Percentiles rank a stretch among this genome's conserved stretches.
These are phyloP conservation scores for Fusarium sp. DNA, from an alignment of 2,329 filamentous ascomycete species.

Conservation along the genomic window DNA sequence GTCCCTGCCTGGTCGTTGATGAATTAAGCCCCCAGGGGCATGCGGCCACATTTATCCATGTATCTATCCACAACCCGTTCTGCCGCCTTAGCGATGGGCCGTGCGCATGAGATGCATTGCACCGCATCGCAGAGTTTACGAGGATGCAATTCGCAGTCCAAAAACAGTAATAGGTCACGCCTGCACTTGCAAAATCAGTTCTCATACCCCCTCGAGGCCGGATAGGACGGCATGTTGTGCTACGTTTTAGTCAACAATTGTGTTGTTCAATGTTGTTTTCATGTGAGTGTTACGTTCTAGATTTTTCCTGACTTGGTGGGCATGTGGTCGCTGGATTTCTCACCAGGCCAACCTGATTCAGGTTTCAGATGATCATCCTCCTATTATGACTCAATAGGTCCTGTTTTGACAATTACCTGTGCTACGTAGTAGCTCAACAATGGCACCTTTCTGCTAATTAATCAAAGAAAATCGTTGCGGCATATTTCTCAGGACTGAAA, in stretches of 20 bases:
- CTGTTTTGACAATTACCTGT: neutral
- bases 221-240: conserved; percentile 10
- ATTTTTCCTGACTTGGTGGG: neutral
- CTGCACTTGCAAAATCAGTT: conserved; percentile 4
- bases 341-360: neutral
- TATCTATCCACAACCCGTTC: conserved; percentile 23
- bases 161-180: conserved; percentile 33
- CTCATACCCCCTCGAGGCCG: neutral
- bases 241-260: neutral
- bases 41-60: neutral
- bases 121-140: conserved; percentile 10
- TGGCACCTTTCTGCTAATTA: neutral
- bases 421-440: neutral
- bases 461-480: neutral
- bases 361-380: neutral
- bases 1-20: neutral
- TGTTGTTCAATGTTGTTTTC: neutral
- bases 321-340: neutral
- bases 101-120: conserved; percentile 11
- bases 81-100: conserved; percentile 7
- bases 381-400: conserved; percentile 5
- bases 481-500: neutral
- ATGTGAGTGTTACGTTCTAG: conserved; percentile 11
- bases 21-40: conserved; percentile 3
- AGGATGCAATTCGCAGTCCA: conserved; percentile 5